phyloP scores from a whole-genome alignment of 176 grass and related monocot species.

The Ensete ventricosum region DNA sequence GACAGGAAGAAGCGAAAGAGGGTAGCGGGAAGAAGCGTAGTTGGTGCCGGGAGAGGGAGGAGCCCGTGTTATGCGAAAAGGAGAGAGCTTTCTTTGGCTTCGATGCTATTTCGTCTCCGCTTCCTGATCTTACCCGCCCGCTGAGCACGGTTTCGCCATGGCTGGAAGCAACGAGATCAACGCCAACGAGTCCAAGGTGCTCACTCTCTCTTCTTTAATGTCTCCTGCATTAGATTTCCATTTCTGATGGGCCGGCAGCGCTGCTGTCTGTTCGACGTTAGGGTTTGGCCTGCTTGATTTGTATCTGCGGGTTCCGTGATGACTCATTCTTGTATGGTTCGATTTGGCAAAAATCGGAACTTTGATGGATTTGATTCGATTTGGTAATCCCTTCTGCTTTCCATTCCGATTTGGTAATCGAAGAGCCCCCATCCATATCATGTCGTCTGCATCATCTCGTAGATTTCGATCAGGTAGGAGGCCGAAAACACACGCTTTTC shows the following conservation, averaged over 20 bases:
- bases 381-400: not conserved
- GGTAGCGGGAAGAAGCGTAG: not conserved
- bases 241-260: slow-evolving; percentile 2
- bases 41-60: not conserved
- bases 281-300: not conserved
- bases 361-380: not conserved
- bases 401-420: not conserved
- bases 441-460: not conserved
- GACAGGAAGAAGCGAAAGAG: not conserved
- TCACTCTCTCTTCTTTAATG: not conserved
- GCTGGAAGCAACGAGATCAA: slow-evolving; percentile 98
- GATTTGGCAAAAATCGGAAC: not conserved
- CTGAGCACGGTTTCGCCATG: slow-evolving; percentile 36
- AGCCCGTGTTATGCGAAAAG: slow-evolving; percentile 1
- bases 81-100: not conserved
- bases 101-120: not conserved
- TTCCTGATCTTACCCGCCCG: not conserved
- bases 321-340: not conserved
- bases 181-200: slow-evolving; percentile 92
- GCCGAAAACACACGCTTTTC: slow-evolving; percentile 15
- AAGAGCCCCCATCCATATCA: not conserved
- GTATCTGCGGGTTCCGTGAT: not conserved
- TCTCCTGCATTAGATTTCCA: not conserved
- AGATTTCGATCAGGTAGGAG: not conserved
- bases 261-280: not conserved